A percentile compares a stretch with the other conserved stretches of the same genome.
These are phyloP conservation scores for Lojkania enalia DNA, from an alignment of 2,329 filamentous ascomycete species.

Conservation along the genomic window DNA sequence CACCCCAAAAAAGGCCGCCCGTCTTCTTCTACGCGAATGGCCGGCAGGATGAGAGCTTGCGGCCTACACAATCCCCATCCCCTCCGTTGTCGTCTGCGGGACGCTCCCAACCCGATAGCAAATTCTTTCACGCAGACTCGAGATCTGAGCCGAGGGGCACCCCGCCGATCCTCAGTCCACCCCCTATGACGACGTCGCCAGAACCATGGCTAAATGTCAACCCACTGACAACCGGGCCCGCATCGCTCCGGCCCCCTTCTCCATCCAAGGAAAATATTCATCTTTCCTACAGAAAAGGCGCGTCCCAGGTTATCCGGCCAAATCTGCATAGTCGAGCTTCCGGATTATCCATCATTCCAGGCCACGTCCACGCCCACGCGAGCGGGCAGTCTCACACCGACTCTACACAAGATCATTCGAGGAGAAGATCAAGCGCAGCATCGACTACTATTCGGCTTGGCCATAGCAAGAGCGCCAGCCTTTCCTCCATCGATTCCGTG, in stretches of 20 bases:
- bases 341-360: constrained; percentile 37
- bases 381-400: constrained; percentile 13
- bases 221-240: constrained; percentile 19
- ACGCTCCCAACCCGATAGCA: constrained; percentile 45
- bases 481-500: constrained; percentile 53
- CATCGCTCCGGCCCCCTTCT: constrained; percentile 45
- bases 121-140: constrained; percentile 75
- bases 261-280: constrained; percentile 54
- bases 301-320: constrained; percentile 53
- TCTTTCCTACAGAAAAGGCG: constrained; percentile 54
- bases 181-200: constrained; percentile 28
- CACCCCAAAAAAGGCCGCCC: constrained; percentile 47
- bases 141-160: constrained; percentile 45
- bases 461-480: constrained; percentile 46
- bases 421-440: constrained; percentile 39
- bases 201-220: constrained; percentile 24
- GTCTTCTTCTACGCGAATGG: constrained; percentile 58
- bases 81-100: constrained; percentile 39
- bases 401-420: constrained; percentile 25
- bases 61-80: constrained; percentile 30
- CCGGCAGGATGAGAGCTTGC: constrained; percentile 45
- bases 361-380: constrained; percentile 2
- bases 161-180: constrained; percentile 39
- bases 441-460: constrained; percentile 32
- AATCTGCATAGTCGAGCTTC: constrained; percentile 36